These are phyloP conservation scores for Suaeda aralocaspica DNA, from an alignment of 148 eudicot genomes.

Conservation along the genomic window DNA sequence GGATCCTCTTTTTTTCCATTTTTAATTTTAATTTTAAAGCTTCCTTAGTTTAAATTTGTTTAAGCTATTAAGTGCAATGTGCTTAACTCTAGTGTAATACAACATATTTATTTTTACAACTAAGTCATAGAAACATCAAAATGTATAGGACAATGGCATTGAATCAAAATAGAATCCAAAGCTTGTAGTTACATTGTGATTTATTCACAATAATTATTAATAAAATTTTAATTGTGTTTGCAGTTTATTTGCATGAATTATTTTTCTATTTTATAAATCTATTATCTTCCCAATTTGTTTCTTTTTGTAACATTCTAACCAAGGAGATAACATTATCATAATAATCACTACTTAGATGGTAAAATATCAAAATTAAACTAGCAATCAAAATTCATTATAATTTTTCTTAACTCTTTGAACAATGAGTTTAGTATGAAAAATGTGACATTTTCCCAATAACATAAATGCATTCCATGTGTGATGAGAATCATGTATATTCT, in stretches of 20 bases:
- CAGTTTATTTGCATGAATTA: too few species aligned
- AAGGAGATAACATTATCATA: background rate
- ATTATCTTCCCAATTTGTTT: background rate
- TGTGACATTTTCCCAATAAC: background rate
- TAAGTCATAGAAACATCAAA: background rate
- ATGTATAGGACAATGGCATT: background rate
- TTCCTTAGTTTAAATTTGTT: background rate
- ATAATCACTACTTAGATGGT: background rate
- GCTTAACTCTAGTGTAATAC: background rate
- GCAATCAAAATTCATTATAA: background rate
- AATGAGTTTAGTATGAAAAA: background rate
- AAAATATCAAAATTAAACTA: background rate
- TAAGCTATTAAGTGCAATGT: background rate
- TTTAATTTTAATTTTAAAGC: background rate
- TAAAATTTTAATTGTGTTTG: too few species aligned
- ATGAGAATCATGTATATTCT: background rate
- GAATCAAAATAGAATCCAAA: background rate
- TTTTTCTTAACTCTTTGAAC: background rate
- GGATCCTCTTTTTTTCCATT: background rate
- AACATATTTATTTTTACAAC: slow-evolving; percentile 4
- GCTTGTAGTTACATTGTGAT: background rate
- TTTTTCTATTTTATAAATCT: too few species aligned
- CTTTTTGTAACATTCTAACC: background rate
- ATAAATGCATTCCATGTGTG: too few species aligned
- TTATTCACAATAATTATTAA: background rate